Percentiles rank a stretch among this genome's conserved stretches.
These are phyloP conservation scores for Amanita subjunquillea DNA, from an alignment of 768 basidiomycete genomes.

Conservation along the genomic window DNA sequence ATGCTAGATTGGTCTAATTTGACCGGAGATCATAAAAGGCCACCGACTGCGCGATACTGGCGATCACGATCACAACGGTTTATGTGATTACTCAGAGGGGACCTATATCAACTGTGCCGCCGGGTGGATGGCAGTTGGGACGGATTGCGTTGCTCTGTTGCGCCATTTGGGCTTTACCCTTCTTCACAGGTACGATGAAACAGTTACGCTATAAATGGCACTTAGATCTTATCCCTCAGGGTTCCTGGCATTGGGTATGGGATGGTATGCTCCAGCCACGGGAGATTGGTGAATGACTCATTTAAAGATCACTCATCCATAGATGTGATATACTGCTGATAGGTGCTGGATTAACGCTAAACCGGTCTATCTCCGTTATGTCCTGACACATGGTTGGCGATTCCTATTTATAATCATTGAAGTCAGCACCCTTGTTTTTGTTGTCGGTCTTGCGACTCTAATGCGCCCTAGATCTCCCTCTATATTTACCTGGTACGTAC, in stretches of 20 bases:
- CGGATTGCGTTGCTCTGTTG: not conserved
- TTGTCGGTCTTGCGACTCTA: not conserved
- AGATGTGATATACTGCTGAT: not conserved
- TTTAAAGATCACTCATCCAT: not conserved
- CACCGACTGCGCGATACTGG: conserved; percentile 6
- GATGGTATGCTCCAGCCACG: conserved; percentile 8
- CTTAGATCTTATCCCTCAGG: not conserved
- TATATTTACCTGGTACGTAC: not conserved
- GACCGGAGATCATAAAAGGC: conserved; percentile 1
- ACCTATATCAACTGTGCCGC: too few relatives aligned
- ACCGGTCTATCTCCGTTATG: conserved; percentile 8
- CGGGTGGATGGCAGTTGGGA: not conserved
- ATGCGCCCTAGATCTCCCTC: not conserved
- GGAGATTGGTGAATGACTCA: conserved; percentile 5
- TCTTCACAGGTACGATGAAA: conserved; percentile 2
- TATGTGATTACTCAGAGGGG: not conserved
- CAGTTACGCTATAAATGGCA: not conserved
- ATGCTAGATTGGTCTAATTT: not conserved
- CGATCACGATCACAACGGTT: conserved; percentile 1
- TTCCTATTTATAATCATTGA: conserved; percentile 9
- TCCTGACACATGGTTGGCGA: conserved; percentile 9
- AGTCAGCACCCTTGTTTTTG: conserved; percentile 11
- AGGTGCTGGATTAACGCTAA: conserved; percentile 9
- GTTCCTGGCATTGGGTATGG: conserved; percentile 7
- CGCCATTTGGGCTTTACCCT: not conserved